A percentile compares a stretch with the other conserved stretches of the same genome.
phyloP scores from a whole-genome alignment of 2,329 filamentous ascomycete species.

The Hypomyces rosellus region DNA sequence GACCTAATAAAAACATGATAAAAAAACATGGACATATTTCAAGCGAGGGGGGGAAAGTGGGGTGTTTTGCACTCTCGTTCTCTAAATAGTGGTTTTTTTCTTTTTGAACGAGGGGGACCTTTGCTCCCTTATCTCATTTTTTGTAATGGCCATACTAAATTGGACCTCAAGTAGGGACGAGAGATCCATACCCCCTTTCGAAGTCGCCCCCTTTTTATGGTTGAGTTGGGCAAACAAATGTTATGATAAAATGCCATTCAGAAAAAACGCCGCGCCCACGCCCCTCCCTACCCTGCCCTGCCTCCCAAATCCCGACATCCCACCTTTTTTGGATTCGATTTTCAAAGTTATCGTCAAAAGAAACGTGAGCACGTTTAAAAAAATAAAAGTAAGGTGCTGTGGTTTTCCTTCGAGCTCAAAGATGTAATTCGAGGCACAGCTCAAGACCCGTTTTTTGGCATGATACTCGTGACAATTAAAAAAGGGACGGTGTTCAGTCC shows the following conservation, averaged over 20 bases:
- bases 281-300: conserved; percentile 4
- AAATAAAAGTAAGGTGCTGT: neutral
- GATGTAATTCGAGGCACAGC: neutral
- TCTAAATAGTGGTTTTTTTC: no score
- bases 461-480: conserved; percentile 14
- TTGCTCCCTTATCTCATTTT: neutral
- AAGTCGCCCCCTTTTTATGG: neutral
- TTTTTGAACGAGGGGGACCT: neutral
- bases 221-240: neutral
- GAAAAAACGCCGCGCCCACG: conserved; percentile 6
- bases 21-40: neutral
- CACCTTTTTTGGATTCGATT: neutral
- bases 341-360: conserved; percentile 1
- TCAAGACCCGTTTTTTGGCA: conserved; percentile 6
- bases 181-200: neutral
- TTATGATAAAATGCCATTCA: conserved; percentile 6
- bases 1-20: conserved; percentile 4
- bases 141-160: neutral
- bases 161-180: neutral
- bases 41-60: neutral
- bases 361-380: neutral
- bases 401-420: neutral
- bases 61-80: no score
- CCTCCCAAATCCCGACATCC: conserved; percentile 8
- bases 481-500: neutral